phyloP scores from a whole-genome alignment of 495 filamentous ascomycete species.

The Aspergillus avenaceus region DNA sequence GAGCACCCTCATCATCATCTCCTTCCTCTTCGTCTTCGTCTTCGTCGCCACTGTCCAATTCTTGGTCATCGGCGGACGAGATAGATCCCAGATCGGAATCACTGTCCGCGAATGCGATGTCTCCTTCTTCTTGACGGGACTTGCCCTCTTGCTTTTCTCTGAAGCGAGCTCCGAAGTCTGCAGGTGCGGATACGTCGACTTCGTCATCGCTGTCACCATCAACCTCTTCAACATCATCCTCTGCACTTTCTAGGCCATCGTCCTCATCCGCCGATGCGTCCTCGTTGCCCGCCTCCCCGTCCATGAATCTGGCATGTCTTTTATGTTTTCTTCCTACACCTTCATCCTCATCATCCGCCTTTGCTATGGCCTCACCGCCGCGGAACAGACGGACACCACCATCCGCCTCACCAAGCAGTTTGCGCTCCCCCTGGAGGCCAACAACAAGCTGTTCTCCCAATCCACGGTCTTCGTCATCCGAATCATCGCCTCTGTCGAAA shows the following conservation, averaged over 20 bases:
- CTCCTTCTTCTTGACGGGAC: slow-evolving; percentile 48
- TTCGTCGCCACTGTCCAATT: slow-evolving; percentile 60
- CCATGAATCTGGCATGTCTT: slow-evolving; percentile 62
- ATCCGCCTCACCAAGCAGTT: slow-evolving; percentile 74
- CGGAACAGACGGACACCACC: slow-evolving; percentile 80
- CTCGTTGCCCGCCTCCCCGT: slow-evolving; percentile 50
- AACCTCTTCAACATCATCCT: slow-evolving; percentile 49
- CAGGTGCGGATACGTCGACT: slow-evolving; percentile 39
- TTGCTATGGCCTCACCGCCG: slow-evolving; percentile 64
- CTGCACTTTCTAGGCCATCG: slow-evolving; percentile 61
- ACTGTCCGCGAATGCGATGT: slow-evolving; percentile 86
- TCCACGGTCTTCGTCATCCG: slow-evolving; percentile 65
- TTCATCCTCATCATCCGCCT: slow-evolving; percentile 56
- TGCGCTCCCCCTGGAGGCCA: slow-evolving; percentile 77
- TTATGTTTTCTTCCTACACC: slow-evolving; percentile 65
- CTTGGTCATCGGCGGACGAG: slow-evolving; percentile 62
- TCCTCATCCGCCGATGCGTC: slow-evolving; percentile 52
- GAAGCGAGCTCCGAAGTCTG: slow-evolving; percentile 37
- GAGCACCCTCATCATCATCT: slow-evolving; percentile 59
- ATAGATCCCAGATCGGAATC: slow-evolving; percentile 93
- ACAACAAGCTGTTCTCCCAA: slow-evolving; percentile 92
- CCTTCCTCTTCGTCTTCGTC: slow-evolving; percentile 52
- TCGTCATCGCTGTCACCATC: slow-evolving; percentile 34
- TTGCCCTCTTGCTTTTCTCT: slow-evolving; percentile 43
- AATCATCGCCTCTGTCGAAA: slow-evolving; percentile 66